Base-by-base conservation (phyloP, 805 yeast genomes). In the Nakazawaea sp. region DNA sequence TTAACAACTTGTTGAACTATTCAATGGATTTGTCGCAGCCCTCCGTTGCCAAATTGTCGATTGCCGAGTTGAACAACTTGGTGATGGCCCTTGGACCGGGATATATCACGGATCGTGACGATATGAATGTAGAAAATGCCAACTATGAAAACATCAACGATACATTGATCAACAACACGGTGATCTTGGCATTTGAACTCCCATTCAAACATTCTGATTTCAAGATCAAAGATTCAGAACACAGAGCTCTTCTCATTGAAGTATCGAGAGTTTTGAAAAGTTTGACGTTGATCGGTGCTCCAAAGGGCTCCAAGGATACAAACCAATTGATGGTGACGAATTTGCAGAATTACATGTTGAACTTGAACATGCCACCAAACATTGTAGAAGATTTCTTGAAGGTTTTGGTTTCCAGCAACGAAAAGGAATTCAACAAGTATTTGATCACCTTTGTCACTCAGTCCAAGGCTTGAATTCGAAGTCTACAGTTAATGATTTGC, bases 161-260 rank as follows among this genome's bases (percentile, higher is more conserved):
- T 30, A 74, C 75, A 50, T 68, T 89, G 41, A 74, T 85, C 57
- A 75, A 78, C 35, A 80, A 78, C 45, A 66, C 77, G 19, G 70
- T 88, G 3, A 71, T 80, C 34, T 61, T 85, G 38, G 68, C 80
- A 25, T 83, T 87, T 62, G 89, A 86, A 55, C 63, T 87, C 33
- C 86, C 95, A n/a, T 79, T 85, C 54, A 78, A 81, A 47, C 72
- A 78, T 25, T 70, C 71, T 23, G 70, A 68, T 26, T 78, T 81
- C 48, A 75, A 81, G 50, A 62, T 78, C 33, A 75, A 76, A 45
- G 96, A 88, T 55, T 95, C 95, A 4, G 89, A 85, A 53, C 75
- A 72, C 46, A 70, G 90, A 50, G 68, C 79, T 42, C 68, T 84
- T 27, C 79, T 87, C 2, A 74, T 77, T 45, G 98, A 90, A 51